phyloP scores from a whole-genome alignment of 805 yeast genomes.

The Candida golubevii region DNA sequence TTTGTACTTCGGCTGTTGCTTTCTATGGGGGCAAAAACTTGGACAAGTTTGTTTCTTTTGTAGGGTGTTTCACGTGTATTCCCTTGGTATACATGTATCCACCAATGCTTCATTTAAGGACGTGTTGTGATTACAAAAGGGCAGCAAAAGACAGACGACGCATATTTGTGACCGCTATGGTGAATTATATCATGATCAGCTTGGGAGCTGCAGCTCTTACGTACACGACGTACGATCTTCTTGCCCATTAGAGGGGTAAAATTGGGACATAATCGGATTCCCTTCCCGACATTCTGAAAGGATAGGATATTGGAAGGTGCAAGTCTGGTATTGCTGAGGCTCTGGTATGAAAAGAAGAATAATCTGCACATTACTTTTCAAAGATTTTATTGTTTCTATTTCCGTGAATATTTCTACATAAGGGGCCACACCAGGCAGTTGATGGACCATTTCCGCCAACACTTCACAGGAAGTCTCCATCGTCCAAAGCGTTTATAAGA shows the following conservation, averaged over 20 bases:
- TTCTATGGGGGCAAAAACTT: conserved; percentile 64
- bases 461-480: conserved; percentile 4
- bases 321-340: no score
- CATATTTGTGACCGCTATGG: conserved; percentile 32
- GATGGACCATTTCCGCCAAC: neutral
- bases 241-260: conserved; percentile 2
- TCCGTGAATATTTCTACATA: no score
- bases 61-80: conserved; percentile 81
- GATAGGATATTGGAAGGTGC: no score
- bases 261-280: no score
- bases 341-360: no score
- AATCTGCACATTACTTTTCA: no score
- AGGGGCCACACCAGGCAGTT: no score
- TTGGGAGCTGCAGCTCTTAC: conserved; percentile 60
- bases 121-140: conserved; percentile 35
- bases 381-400: no score
- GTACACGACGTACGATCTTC: conserved; percentile 52
- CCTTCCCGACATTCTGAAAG: no score
- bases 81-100: conserved; percentile 86
- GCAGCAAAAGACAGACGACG: conserved; percentile 24
- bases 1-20: conserved; percentile 53
- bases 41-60: conserved; percentile 72
- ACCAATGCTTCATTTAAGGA: conserved; percentile 64
- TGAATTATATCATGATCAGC: conserved; percentile 47
- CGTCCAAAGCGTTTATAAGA: conserved; percentile 9